Evolutionary conservation across 306 rosid species (phyloP), one percentile per base, ranked within the genome.

Genomic region (Cicer pinnatifidum): DNA sequence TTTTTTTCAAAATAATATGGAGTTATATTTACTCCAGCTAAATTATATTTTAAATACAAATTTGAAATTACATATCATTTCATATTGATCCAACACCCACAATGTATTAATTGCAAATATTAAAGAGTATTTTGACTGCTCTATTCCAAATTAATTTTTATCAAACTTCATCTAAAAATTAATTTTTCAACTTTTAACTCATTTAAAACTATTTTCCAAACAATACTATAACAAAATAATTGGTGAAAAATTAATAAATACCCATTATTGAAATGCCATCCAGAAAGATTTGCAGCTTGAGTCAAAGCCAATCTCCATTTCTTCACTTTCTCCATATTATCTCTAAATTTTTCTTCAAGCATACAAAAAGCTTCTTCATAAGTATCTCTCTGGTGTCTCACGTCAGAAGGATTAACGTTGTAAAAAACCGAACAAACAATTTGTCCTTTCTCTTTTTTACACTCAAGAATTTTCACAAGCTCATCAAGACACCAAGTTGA

Each of bases 271-370:
- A 80, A 74, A 68, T 80, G 75, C 83, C 83, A 74, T 8, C 83
- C 83, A 6, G 83, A 80, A 11, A 80, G 48, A n/a, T 80, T 73
- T 20, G 83, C 80, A 67, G 83, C 80, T 74, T 80, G 50, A 39
- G 40, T 20, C 71, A 80, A 74, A 47, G 79, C 65, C 51, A 33
- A 37, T n/a, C 71, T 73, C 75, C 71, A 80, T 50, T 73, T 74
- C 58, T 23, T 52, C 68, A 80, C 70, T 71, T 57, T 80, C 7
- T 67, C 80, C 50, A 47, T 72, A 37, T 80, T 54, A 15, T 72
- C 69, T 66, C 71, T 46, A 65, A 71, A 78, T 71, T 51, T 71
- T 59, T 78, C 44, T 62, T 78, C 82, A 63, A n/a, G 82, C 78
- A 11, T 52, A 44, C 39, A 60, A 44, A 78, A 71, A 13, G 82